phyloP scores from a whole-genome alignment of 139 green algal genomes.

The Picochlorum sp. region DNA sequence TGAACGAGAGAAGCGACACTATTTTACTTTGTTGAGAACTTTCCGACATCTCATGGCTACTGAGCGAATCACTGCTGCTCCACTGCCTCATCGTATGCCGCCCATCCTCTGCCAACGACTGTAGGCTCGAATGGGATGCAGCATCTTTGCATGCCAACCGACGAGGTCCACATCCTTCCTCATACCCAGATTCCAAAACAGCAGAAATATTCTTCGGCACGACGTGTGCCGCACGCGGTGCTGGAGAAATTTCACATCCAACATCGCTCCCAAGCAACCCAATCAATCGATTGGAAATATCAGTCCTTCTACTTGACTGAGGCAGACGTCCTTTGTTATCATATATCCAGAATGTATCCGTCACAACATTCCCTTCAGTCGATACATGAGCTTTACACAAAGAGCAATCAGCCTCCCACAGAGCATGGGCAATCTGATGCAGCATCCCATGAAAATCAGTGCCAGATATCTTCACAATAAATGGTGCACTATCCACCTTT shows the following conservation, averaged over 20 bases:
- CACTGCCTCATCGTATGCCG: background rate
- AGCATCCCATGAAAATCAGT: conserved; percentile 43
- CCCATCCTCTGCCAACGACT: background rate
- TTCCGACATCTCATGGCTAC: background rate
- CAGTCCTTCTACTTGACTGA: conserved; percentile 30
- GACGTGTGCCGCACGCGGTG: background rate
- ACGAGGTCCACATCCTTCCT: background rate
- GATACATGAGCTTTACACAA: conserved; percentile 11
- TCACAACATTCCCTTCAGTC: conserved; percentile 36
- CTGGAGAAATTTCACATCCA: conserved; percentile 15
- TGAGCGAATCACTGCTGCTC: background rate
- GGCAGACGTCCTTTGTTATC: conserved; percentile 46
- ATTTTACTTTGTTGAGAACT: background rate
- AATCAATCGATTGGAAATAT: conserved; percentile 43
- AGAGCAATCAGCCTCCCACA: conserved; percentile 34
- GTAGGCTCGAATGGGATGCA: background rate
- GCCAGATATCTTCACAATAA: conserved; percentile 23
- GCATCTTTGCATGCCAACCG: conserved; percentile 11
- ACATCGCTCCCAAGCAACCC: conserved; percentile 33
- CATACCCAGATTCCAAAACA: background rate
- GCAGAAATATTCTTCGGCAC: conserved; percentile 2
- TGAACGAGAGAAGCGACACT: too few relatives aligned
- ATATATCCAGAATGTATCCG: conserved; percentile 69
- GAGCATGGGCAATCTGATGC: conserved; percentile 47
- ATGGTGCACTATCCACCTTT: background rate